Conservation (phyloP, 768 basidiomycete species). For the Hypsizygus marmoreus region DNA sequence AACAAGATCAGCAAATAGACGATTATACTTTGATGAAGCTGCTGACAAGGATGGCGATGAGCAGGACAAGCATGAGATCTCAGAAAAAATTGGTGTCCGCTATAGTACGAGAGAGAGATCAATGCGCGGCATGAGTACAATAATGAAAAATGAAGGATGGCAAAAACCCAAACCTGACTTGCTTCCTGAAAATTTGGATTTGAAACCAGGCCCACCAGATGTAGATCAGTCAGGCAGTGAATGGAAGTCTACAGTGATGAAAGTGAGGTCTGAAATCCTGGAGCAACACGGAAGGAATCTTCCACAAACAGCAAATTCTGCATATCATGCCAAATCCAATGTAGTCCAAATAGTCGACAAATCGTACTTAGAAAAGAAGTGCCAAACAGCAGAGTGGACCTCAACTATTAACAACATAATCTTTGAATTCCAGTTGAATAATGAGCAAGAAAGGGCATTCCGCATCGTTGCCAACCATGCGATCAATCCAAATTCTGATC, state of each 20-base stretch:
- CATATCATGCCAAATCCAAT: not conserved
- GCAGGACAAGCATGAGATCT: no score
- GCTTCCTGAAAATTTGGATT: not conserved
- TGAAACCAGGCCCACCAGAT: not conserved
- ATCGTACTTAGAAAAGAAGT: slow-evolving; percentile 5
- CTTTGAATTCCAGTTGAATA: no score
- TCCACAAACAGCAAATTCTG: not conserved
- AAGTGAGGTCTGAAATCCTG: not conserved
- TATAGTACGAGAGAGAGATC: no score
- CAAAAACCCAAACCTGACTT: not conserved
- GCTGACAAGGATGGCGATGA: not conserved
- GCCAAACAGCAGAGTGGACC: no score
- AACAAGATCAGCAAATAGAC: slow-evolving; percentile 12
- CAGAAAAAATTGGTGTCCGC: not conserved
- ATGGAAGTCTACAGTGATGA: not conserved
- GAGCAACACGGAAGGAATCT: not conserved
- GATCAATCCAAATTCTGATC: no score
- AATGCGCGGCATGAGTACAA: not conserved
- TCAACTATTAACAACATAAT: no score
- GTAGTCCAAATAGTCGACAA: slow-evolving; percentile 3
- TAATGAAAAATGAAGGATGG: not conserved
- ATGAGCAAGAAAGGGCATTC: no score
- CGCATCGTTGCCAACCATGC: no score
- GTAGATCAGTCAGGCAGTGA: not conserved
- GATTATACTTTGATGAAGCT: no score